Evolutionary conservation across 768 basidiomycete species (phyloP).

Genomic region (Boletus rex-veris): DNA sequence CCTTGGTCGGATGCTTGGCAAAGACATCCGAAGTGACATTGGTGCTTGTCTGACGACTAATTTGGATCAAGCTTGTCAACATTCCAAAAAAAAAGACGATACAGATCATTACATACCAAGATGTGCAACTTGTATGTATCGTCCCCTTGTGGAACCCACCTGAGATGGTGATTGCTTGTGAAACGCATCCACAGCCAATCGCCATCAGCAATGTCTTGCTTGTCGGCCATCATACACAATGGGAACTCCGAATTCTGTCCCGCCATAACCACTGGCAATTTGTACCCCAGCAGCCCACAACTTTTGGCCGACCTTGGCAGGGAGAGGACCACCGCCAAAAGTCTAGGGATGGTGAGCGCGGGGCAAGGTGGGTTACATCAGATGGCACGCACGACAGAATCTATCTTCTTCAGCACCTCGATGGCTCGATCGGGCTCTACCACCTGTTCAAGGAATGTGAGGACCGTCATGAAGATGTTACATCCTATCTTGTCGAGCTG

Average conservation of each 20-base stretch:
- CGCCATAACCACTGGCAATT: slow-evolving; percentile 13
- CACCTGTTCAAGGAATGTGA: slow-evolving; percentile 21
- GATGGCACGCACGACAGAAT: background rate
- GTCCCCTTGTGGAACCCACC: slow-evolving; percentile 31
- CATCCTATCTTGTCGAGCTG: slow-evolving; percentile 3
- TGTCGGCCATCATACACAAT: background rate
- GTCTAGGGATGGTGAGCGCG: background rate
- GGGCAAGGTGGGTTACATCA: too few relatives aligned
- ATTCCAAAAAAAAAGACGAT: background rate
- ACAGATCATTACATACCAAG: slow-evolving; percentile 20
- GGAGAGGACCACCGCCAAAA: slow-evolving; percentile 13
- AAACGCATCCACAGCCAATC: slow-evolving; percentile 18
- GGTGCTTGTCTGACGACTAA: background rate
- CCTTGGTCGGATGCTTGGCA: slow-evolving; percentile 41
- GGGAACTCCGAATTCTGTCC: slow-evolving; percentile 18
- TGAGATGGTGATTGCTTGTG: slow-evolving; percentile 13
- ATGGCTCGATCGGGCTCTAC: background rate
- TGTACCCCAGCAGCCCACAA: slow-evolving; percentile 14
- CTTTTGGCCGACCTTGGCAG: slow-evolving; percentile 10
- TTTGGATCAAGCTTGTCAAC: background rate
- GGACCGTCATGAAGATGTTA: slow-evolving; percentile 11
- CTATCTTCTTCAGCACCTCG: background rate
- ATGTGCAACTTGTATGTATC: slow-evolving; percentile 35
- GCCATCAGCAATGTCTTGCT: slow-evolving; percentile 7
- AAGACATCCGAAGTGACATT: slow-evolving; percentile 43